These are phyloP conservation scores for Ophiostoma perfectum DNA, from an alignment of 2,329 filamentous ascomycete species.

Conservation along the genomic window DNA sequence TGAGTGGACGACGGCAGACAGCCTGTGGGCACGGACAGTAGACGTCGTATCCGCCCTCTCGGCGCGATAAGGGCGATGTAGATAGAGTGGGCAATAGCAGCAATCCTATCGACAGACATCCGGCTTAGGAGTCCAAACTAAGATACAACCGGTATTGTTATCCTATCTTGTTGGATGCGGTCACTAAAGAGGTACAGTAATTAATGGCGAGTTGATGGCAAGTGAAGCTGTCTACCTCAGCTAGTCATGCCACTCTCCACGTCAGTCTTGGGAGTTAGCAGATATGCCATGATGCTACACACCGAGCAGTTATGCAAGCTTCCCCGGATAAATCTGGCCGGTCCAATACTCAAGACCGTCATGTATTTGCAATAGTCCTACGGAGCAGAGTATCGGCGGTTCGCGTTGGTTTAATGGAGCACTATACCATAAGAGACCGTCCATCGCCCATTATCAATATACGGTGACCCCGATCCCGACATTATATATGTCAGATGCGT, in stretches of 20 bases:
- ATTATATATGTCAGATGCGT: neutral
- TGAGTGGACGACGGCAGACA: neutral
- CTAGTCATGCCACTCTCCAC: conserved; percentile 8
- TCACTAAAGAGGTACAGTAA: conserved; percentile 10
- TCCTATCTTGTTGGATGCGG: conserved; percentile 9
- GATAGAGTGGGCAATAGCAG: conserved; percentile 1
- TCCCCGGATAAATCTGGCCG: conserved; percentile 6
- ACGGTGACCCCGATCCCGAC: too few relatives aligned
- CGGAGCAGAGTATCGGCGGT: neutral
- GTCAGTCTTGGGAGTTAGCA: neutral
- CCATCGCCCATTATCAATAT: too few relatives aligned
- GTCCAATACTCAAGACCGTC: neutral
- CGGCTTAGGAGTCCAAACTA: neutral
- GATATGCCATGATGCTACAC: conserved; percentile 3
- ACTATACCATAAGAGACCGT: too few relatives aligned
- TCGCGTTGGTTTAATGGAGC: too few relatives aligned
- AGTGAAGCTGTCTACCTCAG: neutral
- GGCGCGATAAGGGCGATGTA: neutral
- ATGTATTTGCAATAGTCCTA: too few relatives aligned
- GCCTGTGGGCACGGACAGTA: neutral
- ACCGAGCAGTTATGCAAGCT: conserved; percentile 13
- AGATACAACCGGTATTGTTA: conserved; percentile 6
- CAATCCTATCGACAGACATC: conserved; percentile 10
- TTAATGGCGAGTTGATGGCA: neutral
- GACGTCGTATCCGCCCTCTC: conserved; percentile 11